phyloP scores from a whole-genome alignment of 768 basidiomycete genomes.

The Kwoniella dendrophila region DNA sequence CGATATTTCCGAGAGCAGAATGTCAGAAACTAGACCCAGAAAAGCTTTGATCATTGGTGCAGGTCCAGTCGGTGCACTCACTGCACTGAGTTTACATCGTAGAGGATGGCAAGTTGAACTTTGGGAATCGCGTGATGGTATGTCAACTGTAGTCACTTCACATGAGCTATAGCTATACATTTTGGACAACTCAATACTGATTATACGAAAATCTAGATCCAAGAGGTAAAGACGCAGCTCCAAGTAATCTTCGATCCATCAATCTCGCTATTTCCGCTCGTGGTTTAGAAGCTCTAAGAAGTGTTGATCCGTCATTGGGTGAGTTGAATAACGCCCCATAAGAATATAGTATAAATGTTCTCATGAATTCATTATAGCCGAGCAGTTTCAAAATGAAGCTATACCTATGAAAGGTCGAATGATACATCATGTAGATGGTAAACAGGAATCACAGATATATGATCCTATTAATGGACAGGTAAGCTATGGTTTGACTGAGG shows the following conservation, averaged over 20 bases:
- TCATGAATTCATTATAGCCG: constrained; percentile 25
- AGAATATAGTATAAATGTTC: background rate
- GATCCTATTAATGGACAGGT: constrained; percentile 82
- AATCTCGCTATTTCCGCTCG: constrained; percentile 94
- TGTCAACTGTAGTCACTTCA: constrained; percentile 13
- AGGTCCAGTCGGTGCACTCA: constrained; percentile 92
- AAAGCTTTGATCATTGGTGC: constrained; percentile 65
- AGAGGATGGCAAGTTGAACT: constrained; percentile 67
- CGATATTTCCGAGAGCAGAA: background rate
- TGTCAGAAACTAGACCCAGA: constrained; percentile 24
- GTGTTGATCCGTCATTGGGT: constrained; percentile 64
- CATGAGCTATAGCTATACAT: too few relatives aligned
- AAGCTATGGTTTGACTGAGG: constrained; percentile 45
- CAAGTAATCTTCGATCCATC: constrained; percentile 69
- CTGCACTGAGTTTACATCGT: constrained; percentile 80
- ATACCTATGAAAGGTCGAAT: constrained; percentile 96
- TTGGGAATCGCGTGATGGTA: constrained; percentile 54
- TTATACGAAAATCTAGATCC: constrained; percentile 47
- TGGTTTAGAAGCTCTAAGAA: constrained; percentile 82
- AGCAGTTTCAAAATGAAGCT: constrained; percentile 63
- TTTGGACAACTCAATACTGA: too few relatives aligned
- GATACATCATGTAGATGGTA: constrained; percentile 79
- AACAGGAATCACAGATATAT: constrained; percentile 79
- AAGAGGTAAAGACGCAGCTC: constrained; percentile 35
- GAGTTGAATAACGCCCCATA: constrained; percentile 5